Percentiles rank a stretch among this genome's conserved stretches.
These are phyloP conservation scores for Spathaspora passalidarum DNA, from an alignment of 805 yeast genomes.

Conservation along the genomic window DNA sequence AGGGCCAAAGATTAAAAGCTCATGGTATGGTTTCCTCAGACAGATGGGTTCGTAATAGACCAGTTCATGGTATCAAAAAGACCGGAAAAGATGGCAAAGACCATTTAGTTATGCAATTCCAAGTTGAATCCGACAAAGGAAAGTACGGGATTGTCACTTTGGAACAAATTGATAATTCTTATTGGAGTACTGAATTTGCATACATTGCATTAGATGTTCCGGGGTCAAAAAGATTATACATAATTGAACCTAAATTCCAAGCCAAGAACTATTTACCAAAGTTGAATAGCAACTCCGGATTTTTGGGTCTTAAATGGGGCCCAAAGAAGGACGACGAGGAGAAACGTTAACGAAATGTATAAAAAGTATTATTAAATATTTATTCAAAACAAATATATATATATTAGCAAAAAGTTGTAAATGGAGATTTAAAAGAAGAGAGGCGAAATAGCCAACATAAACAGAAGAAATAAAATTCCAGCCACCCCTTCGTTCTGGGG, in stretches of 20 bases:
- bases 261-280: slow-evolving; percentile 43
- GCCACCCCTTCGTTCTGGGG: background rate
- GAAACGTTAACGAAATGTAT: slow-evolving; percentile 3
- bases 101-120: slow-evolving; percentile 80
- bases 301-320: slow-evolving; percentile 86
- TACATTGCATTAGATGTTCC: slow-evolving; percentile 76
- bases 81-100: slow-evolving; percentile 75
- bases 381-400: background rate
- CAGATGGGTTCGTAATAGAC: slow-evolving; percentile 86
- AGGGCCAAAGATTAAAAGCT: slow-evolving; percentile 69
- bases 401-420: background rate
- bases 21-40: slow-evolving; percentile 73
- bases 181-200: slow-evolving; percentile 64
- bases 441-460: background rate
- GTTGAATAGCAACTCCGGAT: slow-evolving; percentile 44
- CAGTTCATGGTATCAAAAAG: slow-evolving; percentile 65
- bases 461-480: background rate
- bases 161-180: slow-evolving; percentile 73
- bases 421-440: background rate
- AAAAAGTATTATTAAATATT: background rate
- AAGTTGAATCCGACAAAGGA: slow-evolving; percentile 66
- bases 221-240: slow-evolving; percentile 62
- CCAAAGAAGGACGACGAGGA: slow-evolving; percentile 50
- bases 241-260: slow-evolving; percentile 58
- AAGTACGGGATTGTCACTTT: slow-evolving; percentile 69